Base-by-base conservation (phyloP, 1,284 basidiomycete genomes). In the Moesziomyces sp. region DNA sequence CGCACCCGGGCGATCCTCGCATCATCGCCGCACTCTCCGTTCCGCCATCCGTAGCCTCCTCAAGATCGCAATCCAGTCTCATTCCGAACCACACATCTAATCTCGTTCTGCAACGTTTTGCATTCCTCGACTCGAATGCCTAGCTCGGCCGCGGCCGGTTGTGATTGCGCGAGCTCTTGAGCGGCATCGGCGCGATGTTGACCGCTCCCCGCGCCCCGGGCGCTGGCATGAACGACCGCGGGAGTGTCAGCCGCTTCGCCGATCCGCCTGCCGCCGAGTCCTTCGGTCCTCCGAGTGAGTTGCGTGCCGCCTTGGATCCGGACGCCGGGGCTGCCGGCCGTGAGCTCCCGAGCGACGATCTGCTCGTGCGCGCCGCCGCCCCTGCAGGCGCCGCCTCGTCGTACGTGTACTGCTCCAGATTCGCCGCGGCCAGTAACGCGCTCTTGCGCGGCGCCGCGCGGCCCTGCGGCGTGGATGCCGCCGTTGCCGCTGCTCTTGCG, bases 201-300 rank as follows among this genome's bases (percentile, higher is more conserved):
- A 64, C 60, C 42, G n/a, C 35, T 18, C 26, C 44, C 7, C n/a
- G 19, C 19, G 46, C 42, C 18, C 19, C 24, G 30, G 21, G 10
- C 10, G 18, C 46, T 46, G 42, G 24, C n/a, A 66, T 30, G 18
- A 66, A 52, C 0, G 46, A 26, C 1, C 28, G 55, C 3, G 44
- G 7, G 16, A 72, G 35, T 13, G 69, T 72, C 7, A 66, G 30
- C 46, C 69, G 26, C 28, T 67, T 72, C 3, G 46, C 26, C n/a
- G 46, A 28, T 1, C 35, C 26, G 4, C 49, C 48, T 7, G 45
- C 24, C 24, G 46, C 30, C 46, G 38, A 16, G 43, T 19, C 23
- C 7, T 10, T 40, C 14, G 14, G 14, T 18, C 23, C 40, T 18
- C 47, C 57, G 0, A 58, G 51, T 8, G 58, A 52, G 14, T 35